Base-by-base conservation (phyloP, 2,329 filamentous ascomycete species). In the Ophiostoma sp. region DNA sequence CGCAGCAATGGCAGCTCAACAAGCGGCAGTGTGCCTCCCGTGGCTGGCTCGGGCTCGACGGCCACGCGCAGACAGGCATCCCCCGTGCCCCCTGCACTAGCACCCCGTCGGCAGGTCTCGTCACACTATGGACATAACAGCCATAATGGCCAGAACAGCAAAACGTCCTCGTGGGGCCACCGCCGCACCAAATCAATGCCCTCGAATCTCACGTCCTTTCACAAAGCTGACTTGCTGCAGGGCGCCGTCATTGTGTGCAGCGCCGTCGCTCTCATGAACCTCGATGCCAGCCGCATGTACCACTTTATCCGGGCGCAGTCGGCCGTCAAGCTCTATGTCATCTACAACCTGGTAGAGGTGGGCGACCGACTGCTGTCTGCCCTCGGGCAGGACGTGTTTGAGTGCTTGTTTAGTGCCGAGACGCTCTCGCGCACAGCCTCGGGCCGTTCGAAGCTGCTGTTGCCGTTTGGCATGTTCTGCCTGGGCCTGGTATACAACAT, bases 261-360 rank as follows among this genome's bases (percentile, higher is more conserved):
- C 76, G 96, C 92, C 75, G 83, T 90, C 68, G 88, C 94, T 17
- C 83, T 99, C 68, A 94, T 97, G 89, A 89, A 87, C 33, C 90
- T 99, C 65, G 96, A 99, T 78, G 95, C 95, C 6, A 97, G 94
- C 77, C 88, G 94, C 68, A 97, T 98, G 92, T 99, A 99, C 77
- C 95, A 99, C 79, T 94, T 94, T 76, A 97, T 99, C 75, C 90
- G 94, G 66, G 95, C 93, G 0, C 95, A 99, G 79, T 94, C 94
- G 1, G 94, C 94, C 8, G 97, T 99, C 81, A 99, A 99, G 78
- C 86, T 99, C 13, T 99, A 99, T 78, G 95, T 99, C 71, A 98
- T 99, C 70, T 99, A 97, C 83, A 99, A 99, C 77, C 92, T 97
- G 44, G 87, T 99, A 5, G 95, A 99, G 80, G 91, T 96, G 1